Evolutionary conservation across 2,329 filamentous ascomycete genomes (phyloP).

Genomic region (Fusarium metavorans): DNA sequence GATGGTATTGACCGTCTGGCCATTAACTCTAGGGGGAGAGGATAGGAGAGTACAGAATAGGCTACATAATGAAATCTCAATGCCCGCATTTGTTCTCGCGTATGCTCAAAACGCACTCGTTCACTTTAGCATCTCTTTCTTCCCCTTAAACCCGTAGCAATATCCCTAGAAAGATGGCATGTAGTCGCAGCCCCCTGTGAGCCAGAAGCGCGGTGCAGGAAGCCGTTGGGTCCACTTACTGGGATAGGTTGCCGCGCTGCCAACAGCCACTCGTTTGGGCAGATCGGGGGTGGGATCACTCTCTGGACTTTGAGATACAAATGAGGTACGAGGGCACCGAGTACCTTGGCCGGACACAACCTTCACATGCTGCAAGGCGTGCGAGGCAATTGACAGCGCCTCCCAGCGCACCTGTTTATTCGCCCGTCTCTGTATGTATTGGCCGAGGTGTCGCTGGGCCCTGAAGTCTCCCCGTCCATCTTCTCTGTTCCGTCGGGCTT

Average conservation of each 20-base stretch:
- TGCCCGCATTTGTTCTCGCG: background rate
- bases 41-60: background rate
- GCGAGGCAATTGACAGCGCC: background rate
- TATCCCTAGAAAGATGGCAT: background rate
- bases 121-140: background rate
- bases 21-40: background rate
- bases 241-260: background rate
- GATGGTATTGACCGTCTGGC: background rate
- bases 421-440: background rate
- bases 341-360: background rate
- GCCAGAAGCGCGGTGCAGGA: background rate
- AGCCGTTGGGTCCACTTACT: background rate
- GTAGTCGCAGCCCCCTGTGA: slow-evolving; percentile 18
- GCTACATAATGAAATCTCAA: background rate
- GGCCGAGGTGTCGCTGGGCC: background rate
- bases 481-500: background rate
- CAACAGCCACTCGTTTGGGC: background rate
- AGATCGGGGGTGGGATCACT: background rate
- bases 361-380: slow-evolving; percentile 21
- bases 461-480: background rate
- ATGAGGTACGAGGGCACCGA: too few relatives aligned
- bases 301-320: slow-evolving; percentile 14
- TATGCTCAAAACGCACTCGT: too few relatives aligned
- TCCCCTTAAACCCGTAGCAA: background rate
- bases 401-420: background rate